Conservation (phyloP, 164 flowering plant genomes). For the Stephania yunnanensis region DNA sequence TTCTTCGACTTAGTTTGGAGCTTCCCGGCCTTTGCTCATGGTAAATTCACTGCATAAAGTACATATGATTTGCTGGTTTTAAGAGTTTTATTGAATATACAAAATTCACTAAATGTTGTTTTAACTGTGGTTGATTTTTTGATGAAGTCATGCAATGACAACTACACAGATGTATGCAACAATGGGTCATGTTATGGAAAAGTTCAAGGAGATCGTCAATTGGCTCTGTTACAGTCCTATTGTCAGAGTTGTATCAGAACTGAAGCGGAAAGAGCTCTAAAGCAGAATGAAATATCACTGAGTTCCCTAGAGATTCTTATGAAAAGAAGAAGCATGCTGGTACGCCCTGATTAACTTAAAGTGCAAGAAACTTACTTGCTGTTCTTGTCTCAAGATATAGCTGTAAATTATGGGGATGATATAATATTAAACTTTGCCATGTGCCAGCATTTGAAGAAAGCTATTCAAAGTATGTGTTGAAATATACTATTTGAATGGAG, state of each 20-base stretch:
- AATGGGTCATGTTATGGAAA: conserved; percentile 5
- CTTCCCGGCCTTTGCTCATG: too few relatives aligned
- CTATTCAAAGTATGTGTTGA: too few relatives aligned
- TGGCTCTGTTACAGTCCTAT: conserved; percentile 11
- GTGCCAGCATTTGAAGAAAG: too few relatives aligned
- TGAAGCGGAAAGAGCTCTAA: conserved; percentile 25
- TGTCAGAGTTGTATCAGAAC: conserved; percentile 20
- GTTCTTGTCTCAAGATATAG: too few relatives aligned
- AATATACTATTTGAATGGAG: too few relatives aligned
- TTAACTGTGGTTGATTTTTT: conserved; percentile 13
- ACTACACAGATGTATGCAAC: conserved; percentile 8
- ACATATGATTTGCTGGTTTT: conserved; percentile 17
- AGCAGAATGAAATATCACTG: conserved; percentile 30
- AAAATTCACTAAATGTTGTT: too few relatives aligned
- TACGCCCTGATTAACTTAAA: conserved; percentile 13
- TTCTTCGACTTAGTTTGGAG: neutral
- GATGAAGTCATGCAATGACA: conserved; percentile 12
- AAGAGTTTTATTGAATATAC: too few relatives aligned
- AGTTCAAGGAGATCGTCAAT: conserved; percentile 9
- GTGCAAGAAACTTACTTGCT: too few relatives aligned
- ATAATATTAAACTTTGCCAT: too few relatives aligned
- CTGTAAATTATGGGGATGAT: too few relatives aligned
- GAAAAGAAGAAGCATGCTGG: conserved; percentile 47
- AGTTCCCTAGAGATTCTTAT: conserved; percentile 39
- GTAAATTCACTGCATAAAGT: neutral